Base-by-base conservation (phyloP, 768 basidiomycete genomes). In the Crepidotus variabilis region DNA sequence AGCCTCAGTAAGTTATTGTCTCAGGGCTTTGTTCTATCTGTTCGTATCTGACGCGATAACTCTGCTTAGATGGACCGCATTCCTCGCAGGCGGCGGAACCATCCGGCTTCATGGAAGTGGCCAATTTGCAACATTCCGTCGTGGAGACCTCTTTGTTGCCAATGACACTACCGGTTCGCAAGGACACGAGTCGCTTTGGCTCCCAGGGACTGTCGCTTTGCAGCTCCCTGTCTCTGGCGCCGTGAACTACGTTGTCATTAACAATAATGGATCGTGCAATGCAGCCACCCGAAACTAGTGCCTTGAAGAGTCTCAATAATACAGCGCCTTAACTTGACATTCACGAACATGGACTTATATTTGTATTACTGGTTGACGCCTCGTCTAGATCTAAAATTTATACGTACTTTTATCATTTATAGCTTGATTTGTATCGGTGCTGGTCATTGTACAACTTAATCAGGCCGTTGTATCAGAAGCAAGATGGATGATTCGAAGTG, bases 111-210 rank as follows among this genome's bases (percentile, higher is more conserved):
- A 48, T 14, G 20, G 47, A 2, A 51, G 49, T 45, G 49, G 36
- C 6, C 21, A 49, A 24, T 56, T 24, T 48, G 21, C 50, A 24
- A 24, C 55, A 16, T 32, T 56, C 8, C 21, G 14, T 36, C 39
- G 20, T 21, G 55, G 55, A 22, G 43, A 34, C 32, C 50, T 56
- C 28, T 9, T 50, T 16, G 50, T 56, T 36, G 47, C 49, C 23
- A 56, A 43, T 20, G 55, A 56, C 36, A 56, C 55, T 18, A 28
- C 39, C 20, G 43, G 47, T 33, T 16, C 55, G 9, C 39, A 50
- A 47, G 55, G 55, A 32, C 55, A 56, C 11, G 55, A 56, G 20
- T 35, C 55, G 13, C 36, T 56, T 24, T 56, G 55, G 55, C 50
- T 56, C 20, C 39, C 55, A 3, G 55, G 55, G 28, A 56, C 55